phyloP scores from a whole-genome alignment of 148 eudicot species.

The Polygonum aviculare region DNA sequence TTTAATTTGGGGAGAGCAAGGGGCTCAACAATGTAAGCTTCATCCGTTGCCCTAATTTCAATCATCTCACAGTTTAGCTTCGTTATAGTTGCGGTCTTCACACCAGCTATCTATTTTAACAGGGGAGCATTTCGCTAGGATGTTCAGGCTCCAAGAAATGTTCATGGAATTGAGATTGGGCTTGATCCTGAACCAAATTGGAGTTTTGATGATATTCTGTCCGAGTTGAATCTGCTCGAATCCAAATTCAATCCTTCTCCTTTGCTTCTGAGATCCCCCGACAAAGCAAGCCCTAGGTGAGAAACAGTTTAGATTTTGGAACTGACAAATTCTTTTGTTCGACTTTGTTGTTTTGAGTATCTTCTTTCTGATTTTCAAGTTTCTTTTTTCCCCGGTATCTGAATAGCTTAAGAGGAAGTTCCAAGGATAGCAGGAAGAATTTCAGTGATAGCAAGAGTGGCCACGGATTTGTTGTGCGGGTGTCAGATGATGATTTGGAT shows the following conservation, averaged over 20 bases:
- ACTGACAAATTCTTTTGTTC: background rate
- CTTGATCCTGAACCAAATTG: slow-evolving; percentile 80
- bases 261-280: slow-evolving; percentile 28
- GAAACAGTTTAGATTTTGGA: background rate
- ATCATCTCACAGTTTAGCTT: background rate
- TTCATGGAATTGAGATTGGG: slow-evolving; percentile 36
- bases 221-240: slow-evolving; percentile 52
- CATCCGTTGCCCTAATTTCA: background rate
- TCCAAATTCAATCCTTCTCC: slow-evolving; percentile 30
- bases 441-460: background rate
- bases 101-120: background rate
- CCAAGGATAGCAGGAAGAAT: slow-evolving; percentile 20
- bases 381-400: background rate
- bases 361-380: background rate
- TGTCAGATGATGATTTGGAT: slow-evolving; percentile 35
- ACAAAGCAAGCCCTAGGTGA: slow-evolving; percentile 33
- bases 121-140: slow-evolving; percentile 52
- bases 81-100: background rate
- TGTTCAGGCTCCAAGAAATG: slow-evolving; percentile 27
- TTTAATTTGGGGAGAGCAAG: background rate
- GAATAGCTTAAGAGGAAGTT: slow-evolving; percentile 24
- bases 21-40: background rate
- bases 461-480: slow-evolving; percentile 50
- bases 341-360: background rate
- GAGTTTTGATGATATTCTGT: slow-evolving; percentile 52